Evolutionary conservation across 2,329 filamentous ascomycete genomes (phyloP).

Genomic region (Fusarium verrucosum): DNA sequence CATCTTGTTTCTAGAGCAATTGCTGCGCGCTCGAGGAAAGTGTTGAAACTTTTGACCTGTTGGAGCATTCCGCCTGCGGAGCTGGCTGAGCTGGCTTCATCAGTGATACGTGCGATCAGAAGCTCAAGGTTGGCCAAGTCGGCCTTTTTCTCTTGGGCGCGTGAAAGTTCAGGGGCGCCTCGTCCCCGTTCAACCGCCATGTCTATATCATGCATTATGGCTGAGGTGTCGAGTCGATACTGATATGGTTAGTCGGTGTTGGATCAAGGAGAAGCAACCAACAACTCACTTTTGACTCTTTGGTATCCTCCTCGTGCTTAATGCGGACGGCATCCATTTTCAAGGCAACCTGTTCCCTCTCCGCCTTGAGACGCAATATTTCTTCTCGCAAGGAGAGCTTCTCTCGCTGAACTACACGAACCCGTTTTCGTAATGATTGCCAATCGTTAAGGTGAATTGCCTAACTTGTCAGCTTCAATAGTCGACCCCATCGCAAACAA

Average conservation of each 20-base stretch:
- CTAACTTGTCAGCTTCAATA: slow-evolving; percentile 46
- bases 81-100: slow-evolving; percentile 61
- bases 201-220: slow-evolving; percentile 69
- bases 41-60: slow-evolving; percentile 69
- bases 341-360: slow-evolving; percentile 69
- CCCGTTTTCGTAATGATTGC: slow-evolving; percentile 65
- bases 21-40: slow-evolving; percentile 69
- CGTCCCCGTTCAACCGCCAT: slow-evolving; percentile 63
- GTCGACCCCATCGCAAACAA: background rate
- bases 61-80: slow-evolving; percentile 62
- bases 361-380: slow-evolving; percentile 66
- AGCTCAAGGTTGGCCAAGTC: slow-evolving; percentile 67
- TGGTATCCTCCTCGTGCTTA: slow-evolving; percentile 65
- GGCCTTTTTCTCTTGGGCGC: slow-evolving; percentile 57
- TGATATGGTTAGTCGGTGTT: slow-evolving; percentile 21
- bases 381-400: slow-evolving; percentile 67
- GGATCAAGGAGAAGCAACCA: rapidly evolving
- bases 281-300: slow-evolving; percentile 59
- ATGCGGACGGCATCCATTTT: slow-evolving; percentile 70
- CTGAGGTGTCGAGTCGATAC: slow-evolving; percentile 64
- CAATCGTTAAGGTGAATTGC: slow-evolving; percentile 68
- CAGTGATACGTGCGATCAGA: slow-evolving; percentile 62
- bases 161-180: slow-evolving; percentile 58
- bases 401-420: slow-evolving; percentile 66
- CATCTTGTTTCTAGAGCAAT: slow-evolving; percentile 61